These are phyloP conservation scores for Sedum album DNA, from an alignment of 164 flowering plant species.

Conservation along the genomic window DNA sequence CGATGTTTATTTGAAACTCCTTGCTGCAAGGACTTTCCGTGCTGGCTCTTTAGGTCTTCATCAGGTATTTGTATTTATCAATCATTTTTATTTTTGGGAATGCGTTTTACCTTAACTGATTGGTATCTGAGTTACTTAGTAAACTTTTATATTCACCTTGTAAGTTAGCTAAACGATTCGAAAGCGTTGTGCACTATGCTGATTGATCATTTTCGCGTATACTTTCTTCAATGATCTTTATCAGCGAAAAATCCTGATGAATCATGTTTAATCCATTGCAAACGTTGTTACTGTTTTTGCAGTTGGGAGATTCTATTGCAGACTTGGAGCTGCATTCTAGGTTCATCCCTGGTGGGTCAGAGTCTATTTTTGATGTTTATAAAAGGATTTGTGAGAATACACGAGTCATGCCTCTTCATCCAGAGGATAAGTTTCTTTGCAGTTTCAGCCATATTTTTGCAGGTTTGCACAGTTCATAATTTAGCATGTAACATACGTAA, in stretches of 20 bases:
- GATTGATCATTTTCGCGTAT: background rate
- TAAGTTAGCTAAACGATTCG: too few species aligned
- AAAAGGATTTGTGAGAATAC: slow-evolving; percentile 51
- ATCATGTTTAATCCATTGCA: background rate
- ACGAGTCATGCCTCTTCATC: slow-evolving; percentile 72
- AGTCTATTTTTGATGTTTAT: slow-evolving; percentile 77
- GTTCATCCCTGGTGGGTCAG: slow-evolving; percentile 75
- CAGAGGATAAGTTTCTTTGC: slow-evolving; percentile 85
- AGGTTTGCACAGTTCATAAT: too few species aligned
- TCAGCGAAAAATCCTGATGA: too few species aligned
- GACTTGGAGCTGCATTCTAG: slow-evolving; percentile 80
- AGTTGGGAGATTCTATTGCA: slow-evolving; percentile 66
- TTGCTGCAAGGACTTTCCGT: too few species aligned
- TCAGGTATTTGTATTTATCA: slow-evolving; percentile 40
- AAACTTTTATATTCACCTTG: too few species aligned
- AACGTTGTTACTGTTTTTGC: slow-evolving; percentile 14
- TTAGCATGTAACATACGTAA: too few species aligned
- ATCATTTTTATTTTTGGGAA: background rate
- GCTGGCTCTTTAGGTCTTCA: slow-evolving; percentile 70
- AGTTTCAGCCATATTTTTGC: too few species aligned
- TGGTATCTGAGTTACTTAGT: background rate
- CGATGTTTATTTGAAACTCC: slow-evolving; percentile 70
- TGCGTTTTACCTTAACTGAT: background rate
- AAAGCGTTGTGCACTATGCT: background rate
- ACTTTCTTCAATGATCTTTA: background rate